Conservation (phyloP, 805 yeast genomes). For the Candida xiaguanensis region DNA sequence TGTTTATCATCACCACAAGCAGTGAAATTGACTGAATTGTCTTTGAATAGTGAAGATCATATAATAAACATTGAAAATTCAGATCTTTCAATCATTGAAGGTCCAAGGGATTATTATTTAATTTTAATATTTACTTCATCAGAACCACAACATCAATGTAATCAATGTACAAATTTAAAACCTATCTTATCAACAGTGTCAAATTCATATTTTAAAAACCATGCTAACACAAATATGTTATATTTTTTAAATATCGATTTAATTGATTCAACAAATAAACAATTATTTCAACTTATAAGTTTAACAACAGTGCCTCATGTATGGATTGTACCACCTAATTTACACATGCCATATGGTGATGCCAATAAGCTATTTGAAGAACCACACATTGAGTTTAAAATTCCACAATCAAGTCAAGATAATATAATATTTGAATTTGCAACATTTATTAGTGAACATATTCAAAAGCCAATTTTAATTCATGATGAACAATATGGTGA, state of each 20-base stretch:
- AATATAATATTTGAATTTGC: conserved; percentile 49
- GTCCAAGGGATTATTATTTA: conserved; percentile 50
- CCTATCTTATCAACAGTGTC: conserved; percentile 41
- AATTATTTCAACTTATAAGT: conserved; percentile 37
- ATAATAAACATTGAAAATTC: conserved; percentile 41
- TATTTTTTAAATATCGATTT: conserved; percentile 53
- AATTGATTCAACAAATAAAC: conserved; percentile 32
- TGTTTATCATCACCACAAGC: conserved; percentile 1
- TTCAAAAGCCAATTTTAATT: conserved; percentile 42
- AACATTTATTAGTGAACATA: conserved; percentile 44
- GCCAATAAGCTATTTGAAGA: conserved; percentile 22
- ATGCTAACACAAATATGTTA: conserved; percentile 37
- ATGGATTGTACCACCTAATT: conserved; percentile 60
- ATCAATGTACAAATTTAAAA: conserved; percentile 43
- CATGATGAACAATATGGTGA: conserved; percentile 36
- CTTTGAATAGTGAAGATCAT: conserved; percentile 20
- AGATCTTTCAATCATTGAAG: conserved; percentile 40
- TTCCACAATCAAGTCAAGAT: conserved; percentile 30
- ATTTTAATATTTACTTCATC: conserved; percentile 53
- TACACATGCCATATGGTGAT: conserved; percentile 12
- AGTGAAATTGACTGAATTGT: conserved; percentile 7
- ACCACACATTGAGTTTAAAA: conserved; percentile 31
- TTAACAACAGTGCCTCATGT: conserved; percentile 58
- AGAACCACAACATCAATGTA: conserved; percentile 41
- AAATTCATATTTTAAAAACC: conserved; percentile 40